A percentile compares a stretch with the other conserved stretches of the same genome.
Evolutionary conservation across 1,284 basidiomycete species (phyloP).

Genomic region (Tremellales sp.): DNA sequence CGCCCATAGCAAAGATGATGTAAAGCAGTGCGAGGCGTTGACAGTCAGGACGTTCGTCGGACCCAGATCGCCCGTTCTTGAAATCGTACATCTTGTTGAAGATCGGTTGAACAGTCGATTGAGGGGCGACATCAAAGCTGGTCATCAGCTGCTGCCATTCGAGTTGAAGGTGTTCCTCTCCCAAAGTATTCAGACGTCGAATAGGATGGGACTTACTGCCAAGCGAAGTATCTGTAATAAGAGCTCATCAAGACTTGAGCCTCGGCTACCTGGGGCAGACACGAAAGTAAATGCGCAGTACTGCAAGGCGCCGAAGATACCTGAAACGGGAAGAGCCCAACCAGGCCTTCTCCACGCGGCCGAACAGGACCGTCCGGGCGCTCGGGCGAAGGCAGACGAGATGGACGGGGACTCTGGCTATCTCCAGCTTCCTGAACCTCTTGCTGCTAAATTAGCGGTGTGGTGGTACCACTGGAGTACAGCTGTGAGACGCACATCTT

Average conservation of each 20-base stretch:
- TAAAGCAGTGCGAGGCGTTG: constrained; percentile 25
- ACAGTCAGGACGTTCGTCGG: constrained; percentile 4
- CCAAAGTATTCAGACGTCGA: neutral
- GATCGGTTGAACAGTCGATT: constrained; percentile 22
- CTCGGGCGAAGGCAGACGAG: constrained; percentile 4
- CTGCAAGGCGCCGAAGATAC: neutral
- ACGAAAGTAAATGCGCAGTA: constrained; percentile 2
- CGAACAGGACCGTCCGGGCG: neutral
- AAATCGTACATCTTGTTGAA: constrained; percentile 20
- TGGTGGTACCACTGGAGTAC: neutral
- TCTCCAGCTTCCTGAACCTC: constrained; percentile 9
- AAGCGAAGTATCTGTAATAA: constrained; percentile 20
- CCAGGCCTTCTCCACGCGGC: no score
- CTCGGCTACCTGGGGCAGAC: constrained; percentile 16
- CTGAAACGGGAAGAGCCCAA: constrained; percentile 12
- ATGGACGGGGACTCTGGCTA: constrained; percentile 2
- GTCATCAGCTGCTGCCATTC: no score
- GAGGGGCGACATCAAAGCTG: constrained; percentile 23
- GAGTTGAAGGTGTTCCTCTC: no score
- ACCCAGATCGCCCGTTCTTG: neutral
- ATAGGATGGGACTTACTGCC: constrained; percentile 13
- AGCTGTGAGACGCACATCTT: constrained; percentile 28
- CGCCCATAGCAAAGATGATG: constrained; percentile 27
- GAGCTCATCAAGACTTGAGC: constrained; percentile 16
- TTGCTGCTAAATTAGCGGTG: constrained; percentile 8